Percentiles rank a stretch among this genome's conserved stretches.
Conservation (phyloP, 208 protist species). For the Wallacemonas sp. region DNA sequence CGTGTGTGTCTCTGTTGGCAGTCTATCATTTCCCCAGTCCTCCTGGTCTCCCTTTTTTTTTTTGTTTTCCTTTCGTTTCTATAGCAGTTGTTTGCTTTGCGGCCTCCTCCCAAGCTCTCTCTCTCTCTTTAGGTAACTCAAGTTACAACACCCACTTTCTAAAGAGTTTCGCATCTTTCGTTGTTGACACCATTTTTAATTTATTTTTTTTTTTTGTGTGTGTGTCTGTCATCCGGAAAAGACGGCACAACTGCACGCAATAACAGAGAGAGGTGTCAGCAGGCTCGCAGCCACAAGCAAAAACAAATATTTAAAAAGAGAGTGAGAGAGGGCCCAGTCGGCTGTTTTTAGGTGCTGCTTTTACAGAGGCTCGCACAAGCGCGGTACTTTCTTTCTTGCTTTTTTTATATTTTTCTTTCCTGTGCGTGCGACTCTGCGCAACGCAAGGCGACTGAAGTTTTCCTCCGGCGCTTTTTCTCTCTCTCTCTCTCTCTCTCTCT, state of each 20-base stretch:
- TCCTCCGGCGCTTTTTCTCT: too few relatives aligned
- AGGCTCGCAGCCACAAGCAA: too few relatives aligned
- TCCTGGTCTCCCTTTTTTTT: not conserved
- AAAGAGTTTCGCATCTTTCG: not conserved
- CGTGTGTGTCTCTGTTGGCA: not conserved
- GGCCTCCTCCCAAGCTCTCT: not conserved
- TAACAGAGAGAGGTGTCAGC: too few relatives aligned
- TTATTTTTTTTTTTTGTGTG: conserved; percentile 1
- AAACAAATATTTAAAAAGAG: too few relatives aligned
- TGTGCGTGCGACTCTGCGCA: too few relatives aligned
- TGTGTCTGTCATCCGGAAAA: not conserved
- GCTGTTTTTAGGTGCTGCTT: too few relatives aligned
- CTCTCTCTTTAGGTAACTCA: not conserved
- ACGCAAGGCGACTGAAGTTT: too few relatives aligned
- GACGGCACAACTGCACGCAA: too few relatives aligned
- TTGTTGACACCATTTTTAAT: not conserved
- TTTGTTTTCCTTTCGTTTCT: not conserved
- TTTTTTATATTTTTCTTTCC: too few relatives aligned
- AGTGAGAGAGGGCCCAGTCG: too few relatives aligned
- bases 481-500: not conserved
- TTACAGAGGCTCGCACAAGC: too few relatives aligned
- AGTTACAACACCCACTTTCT: not conserved
- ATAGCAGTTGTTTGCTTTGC: not conserved
- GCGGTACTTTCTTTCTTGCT: too few relatives aligned
- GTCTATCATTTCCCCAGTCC: not conserved